Percentiles rank a stretch among this genome's conserved stretches.
Evolutionary conservation across 73 alveolate genomes (phyloP).

Genomic region (Stentor roeselii): DNA sequence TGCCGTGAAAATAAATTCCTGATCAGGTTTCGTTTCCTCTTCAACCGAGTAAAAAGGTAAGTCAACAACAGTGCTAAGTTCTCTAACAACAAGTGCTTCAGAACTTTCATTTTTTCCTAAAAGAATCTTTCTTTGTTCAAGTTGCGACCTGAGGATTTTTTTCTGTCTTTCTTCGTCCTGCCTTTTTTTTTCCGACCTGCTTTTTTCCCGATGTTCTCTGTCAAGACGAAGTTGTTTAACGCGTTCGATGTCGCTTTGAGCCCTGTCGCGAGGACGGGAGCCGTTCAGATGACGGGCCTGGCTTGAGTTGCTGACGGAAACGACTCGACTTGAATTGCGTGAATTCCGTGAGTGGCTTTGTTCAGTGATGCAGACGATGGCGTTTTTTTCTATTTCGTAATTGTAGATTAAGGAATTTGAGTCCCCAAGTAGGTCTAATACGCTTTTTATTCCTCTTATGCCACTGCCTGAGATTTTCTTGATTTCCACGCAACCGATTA

Average conservation of each 20-base stretch:
- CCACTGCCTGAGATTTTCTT: neutral
- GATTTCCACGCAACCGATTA: neutral
- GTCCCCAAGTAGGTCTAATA: conserved; percentile 20
- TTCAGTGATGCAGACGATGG: neutral
- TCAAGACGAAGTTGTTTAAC: conserved; percentile 28
- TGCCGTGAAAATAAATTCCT: conserved; percentile 39
- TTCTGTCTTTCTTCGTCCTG: conserved; percentile 17
- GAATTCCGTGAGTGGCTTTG: neutral
- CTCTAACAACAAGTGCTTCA: neutral
- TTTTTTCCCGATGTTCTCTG: conserved; percentile 17
- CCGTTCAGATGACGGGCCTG: neutral
- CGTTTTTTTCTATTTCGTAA: neutral
- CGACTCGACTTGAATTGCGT: neutral
- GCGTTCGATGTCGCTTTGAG: conserved; percentile 33
- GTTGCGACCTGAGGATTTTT: conserved; percentile 20
- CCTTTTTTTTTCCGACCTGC: neutral
- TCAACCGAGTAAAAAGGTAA: neutral
- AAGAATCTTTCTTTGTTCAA: conserved; percentile 19
- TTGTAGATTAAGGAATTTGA: neutral
- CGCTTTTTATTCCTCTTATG: neutral
- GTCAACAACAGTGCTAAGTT: neutral
- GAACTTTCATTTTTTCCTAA: neutral
- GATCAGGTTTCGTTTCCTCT: conserved; percentile 28
- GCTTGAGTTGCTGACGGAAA: neutral
- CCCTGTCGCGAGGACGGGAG: conserved; percentile 32